Base-by-base conservation (phyloP, 176 grass and related monocot genomes). In the Puccinellia tenuiflora region DNA sequence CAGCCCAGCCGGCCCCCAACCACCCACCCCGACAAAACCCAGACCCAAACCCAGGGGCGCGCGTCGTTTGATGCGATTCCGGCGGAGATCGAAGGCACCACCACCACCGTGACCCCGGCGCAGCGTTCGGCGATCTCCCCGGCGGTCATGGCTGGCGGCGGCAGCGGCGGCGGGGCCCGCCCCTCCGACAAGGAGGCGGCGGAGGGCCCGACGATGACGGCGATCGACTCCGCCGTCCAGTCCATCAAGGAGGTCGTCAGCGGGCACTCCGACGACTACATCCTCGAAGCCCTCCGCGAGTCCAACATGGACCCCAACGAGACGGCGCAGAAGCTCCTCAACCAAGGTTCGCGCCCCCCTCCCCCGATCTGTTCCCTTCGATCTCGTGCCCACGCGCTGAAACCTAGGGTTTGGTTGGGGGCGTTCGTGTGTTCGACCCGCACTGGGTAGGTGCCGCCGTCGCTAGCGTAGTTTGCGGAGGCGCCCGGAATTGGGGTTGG, bases 251-350 rank as follows among this genome's bases (percentile, higher is more conserved):
- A 98, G 77, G 87, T 93, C 79, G 90, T 98, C 79, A 86, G 79
- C 34, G 85, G 92, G 46, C 96, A 95, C 91, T 98, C 92, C 57
- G 96, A 98, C 30, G 89, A 73, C 20, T 89, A 95, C 73, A 98
- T 98, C 87, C 60, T 88, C 64, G 80, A 86, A 68, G 78, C 85
- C 60, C 86, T 98, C 20, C 90, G 84, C 61, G 96, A 98, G 85
- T 93, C 92, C 75, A 90, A 93, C 85, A 98, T 95, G 92, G 91
- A 98, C 85, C 92, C 92, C 56, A 91, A 95, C 61, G 92, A 98
- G 89, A 92, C 96, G 76, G 78, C 92, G 21, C 92, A 98, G 89
- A 95, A 85, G 63, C 90, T 98, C 68, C 96, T 98, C 28, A 86
- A 91, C 66, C 96, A 95, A 88, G 96, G 96, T 95, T 9, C 18